Evolutionary conservation across 2,329 filamentous ascomycete genomes (phyloP).

Genomic region (Aspergillus amoenus): DNA sequence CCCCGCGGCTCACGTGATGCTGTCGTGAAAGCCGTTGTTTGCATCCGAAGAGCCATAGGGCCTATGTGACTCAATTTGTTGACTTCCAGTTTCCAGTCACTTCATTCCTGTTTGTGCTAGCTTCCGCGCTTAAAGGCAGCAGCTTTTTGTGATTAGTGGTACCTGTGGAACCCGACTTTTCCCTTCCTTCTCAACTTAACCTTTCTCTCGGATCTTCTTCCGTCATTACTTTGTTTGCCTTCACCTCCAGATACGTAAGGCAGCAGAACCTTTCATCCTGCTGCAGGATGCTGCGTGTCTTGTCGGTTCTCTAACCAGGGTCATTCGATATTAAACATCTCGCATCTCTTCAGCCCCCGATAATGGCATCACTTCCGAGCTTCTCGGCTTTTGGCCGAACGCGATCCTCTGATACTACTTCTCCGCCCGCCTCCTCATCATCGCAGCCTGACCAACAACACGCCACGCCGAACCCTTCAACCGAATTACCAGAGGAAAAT

Average conservation of each 20-base stretch:
- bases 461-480: constrained; percentile 4
- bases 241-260: neutral
- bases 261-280: neutral
- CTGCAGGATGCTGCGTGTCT: constrained; percentile 15
- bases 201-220: neutral
- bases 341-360: constrained; percentile 6
- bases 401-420: constrained; percentile 26
- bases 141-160: neutral
- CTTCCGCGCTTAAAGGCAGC: neutral
- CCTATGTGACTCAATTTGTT: neutral
- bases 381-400: constrained; percentile 29
- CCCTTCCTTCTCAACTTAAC: neutral
- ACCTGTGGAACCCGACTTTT: neutral
- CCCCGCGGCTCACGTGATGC: constrained; percentile 4
- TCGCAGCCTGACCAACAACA: constrained; percentile 2
- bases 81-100: neutral
- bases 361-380: constrained; percentile 37
- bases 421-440: constrained; percentile 17
- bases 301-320: neutral
- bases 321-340: neutral
- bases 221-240: neutral
- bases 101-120: neutral
- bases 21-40: constrained; percentile 22
- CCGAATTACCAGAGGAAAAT: constrained; percentile 24
- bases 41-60: constrained; percentile 16